Base-by-base conservation (phyloP, 305 asterid genomes). In the Striga hermonthica region DNA sequence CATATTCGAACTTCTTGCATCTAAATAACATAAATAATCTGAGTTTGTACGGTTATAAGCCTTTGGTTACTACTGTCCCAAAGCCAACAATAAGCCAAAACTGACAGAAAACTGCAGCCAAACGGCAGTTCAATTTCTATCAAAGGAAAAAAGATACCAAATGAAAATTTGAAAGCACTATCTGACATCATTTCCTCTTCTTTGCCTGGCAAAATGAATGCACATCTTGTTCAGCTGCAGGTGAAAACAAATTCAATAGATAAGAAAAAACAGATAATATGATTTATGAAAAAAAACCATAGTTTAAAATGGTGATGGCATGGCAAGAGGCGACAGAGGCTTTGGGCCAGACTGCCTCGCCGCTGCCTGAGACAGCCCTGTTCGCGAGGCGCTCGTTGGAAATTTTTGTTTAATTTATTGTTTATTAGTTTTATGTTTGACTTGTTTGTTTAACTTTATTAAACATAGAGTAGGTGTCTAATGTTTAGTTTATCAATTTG, bases 181-280 rank as follows among this genome's bases (percentile, higher is more conserved):
- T 38, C 3, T 9, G 3, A 22, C 48, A 37, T 91, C 92, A 89
- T 70, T 83, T 86, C 79, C 83, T 80, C 80, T 80, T 86, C 85
- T 87, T 86, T 36, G 86, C 96, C 98, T 91, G 95, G 43, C 13
- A 60, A 34, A 47, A 9, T 12, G 45, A 58, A 0, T 57, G 22
- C 4, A 4, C 58, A 14, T 7, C 7, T 10, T 5, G 40, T 56
- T 66, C 44, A 64, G 49, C 35, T 11, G 8, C 57, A 48, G 36
- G 15, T 45, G 12, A 48, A 53, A 64, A 22, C 7, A 55, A 10
- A 4, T 55, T 5, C 11, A n/a, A 10, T 38, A 55, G 31, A 36
- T 13, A 38, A 34, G 67, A 54, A 7, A 0, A n/a, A 55, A 49
- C 13, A 11, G 22, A 72, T 56, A 45, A 47, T 8, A 49, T 6